These are phyloP conservation scores for Naganishia friedmannii DNA, from an alignment of 768 basidiomycete genomes.

Conservation along the genomic window DNA sequence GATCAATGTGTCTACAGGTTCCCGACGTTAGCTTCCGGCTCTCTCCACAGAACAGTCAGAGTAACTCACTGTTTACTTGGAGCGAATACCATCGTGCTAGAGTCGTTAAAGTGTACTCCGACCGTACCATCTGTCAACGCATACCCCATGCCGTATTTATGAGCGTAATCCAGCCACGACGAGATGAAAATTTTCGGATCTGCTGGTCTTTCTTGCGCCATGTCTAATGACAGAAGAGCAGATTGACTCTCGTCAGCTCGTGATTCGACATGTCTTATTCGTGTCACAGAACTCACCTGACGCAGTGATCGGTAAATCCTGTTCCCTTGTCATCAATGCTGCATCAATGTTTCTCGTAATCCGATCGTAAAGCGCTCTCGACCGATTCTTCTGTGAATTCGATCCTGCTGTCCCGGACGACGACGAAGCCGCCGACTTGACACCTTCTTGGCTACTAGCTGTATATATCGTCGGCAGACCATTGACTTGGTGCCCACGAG, in stretches of 20 bases:
- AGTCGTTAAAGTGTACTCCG: constrained; percentile 95
- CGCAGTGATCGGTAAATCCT: constrained; percentile 66
- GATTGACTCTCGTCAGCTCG: neutral
- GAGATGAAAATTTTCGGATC: constrained; percentile 81
- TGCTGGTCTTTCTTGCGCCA: constrained; percentile 11
- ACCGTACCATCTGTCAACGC: constrained; percentile 91
- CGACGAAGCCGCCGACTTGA: constrained; percentile 9
- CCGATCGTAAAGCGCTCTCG: constrained; percentile 61
- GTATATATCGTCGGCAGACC: neutral
- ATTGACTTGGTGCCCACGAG: constrained; percentile 15
- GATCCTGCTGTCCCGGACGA: neutral
- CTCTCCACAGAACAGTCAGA: neutral
- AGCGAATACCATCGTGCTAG: constrained; percentile 76
- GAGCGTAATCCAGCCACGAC: constrained; percentile 98
- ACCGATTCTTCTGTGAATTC: constrained; percentile 46
- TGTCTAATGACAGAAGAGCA: constrained; percentile 35
- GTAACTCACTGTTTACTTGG: constrained; percentile 76
- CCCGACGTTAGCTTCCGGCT: neutral
- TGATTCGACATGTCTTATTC: neutral
- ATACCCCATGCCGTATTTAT: constrained; percentile 99
- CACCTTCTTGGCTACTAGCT: neutral
- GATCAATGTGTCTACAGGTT: constrained; percentile 74
- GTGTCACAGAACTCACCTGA: constrained; percentile 55
- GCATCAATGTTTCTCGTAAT: constrained; percentile 58
- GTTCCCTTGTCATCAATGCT: constrained; percentile 69